Percentiles rank a stretch among this genome's conserved stretches.
phyloP scores from a whole-genome alignment of 1,139 yeast genomes.

The Kodamaea suecica region DNA sequence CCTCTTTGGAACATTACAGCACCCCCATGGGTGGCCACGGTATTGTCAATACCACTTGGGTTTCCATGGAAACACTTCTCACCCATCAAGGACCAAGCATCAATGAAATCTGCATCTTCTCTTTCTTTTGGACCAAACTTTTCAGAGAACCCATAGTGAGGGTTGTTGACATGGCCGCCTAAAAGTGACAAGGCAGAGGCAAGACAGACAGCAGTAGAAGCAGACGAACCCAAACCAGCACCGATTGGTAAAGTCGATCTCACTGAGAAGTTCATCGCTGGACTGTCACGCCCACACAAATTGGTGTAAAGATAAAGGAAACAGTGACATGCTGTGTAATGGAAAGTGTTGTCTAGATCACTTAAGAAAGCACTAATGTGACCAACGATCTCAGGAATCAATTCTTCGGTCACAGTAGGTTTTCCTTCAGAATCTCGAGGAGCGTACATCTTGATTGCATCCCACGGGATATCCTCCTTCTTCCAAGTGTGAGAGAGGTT shows the following conservation, averaged over 20 bases:
- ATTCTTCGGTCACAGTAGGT: slow-evolving; percentile 50
- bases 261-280: slow-evolving; percentile 59
- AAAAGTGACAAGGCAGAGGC: slow-evolving; percentile 70
- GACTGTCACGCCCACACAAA: slow-evolving; percentile 46
- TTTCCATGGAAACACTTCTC: slow-evolving; percentile 96
- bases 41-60: slow-evolving; percentile 96
- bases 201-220: slow-evolving; percentile 82
- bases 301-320: slow-evolving; percentile 74
- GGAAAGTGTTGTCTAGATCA: slow-evolving; percentile 52
- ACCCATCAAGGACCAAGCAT: slow-evolving; percentile 87
- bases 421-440: slow-evolving; percentile 20
- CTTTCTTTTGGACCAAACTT: slow-evolving; percentile 32
- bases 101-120: slow-evolving; percentile 58
- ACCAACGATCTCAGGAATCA: slow-evolving; percentile 59
- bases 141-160: slow-evolving; percentile 26
- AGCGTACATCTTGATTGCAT: slow-evolving; percentile 27
- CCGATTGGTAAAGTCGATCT: slow-evolving; percentile 91
- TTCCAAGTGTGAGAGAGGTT: slow-evolving; percentile 63
- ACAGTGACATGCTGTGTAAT: slow-evolving; percentile 80
- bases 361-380: slow-evolving; percentile 44
- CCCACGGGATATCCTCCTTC: slow-evolving; percentile 60
- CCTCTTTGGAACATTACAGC: slow-evolving; percentile 85
- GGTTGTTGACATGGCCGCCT: slow-evolving; percentile 50
- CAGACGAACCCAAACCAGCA: slow-evolving; percentile 96
- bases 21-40: slow-evolving; percentile 95